A percentile compares a stretch with the other conserved stretches of the same genome.
phyloP scores from a whole-genome alignment of 352 stramenopile species.

The Pythium grandisporangium region DNA sequence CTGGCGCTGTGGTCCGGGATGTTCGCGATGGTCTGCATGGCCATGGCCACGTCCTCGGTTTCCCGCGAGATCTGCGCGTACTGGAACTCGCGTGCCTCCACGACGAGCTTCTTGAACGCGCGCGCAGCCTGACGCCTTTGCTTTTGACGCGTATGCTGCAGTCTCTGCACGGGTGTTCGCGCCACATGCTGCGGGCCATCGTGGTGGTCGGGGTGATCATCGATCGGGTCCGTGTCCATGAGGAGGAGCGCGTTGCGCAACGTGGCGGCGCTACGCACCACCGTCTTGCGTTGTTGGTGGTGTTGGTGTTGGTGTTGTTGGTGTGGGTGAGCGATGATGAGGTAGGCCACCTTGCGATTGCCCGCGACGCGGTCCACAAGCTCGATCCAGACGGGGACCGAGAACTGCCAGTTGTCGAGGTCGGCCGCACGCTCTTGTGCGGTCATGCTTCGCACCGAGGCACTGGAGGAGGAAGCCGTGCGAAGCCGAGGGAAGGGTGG shows the following conservation, averaged over 20 bases:
- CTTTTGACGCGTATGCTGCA: too few species aligned
- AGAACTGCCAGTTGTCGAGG: conserved; percentile 35
- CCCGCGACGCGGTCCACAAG: conserved; percentile 43
- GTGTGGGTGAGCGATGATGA: conserved; percentile 42
- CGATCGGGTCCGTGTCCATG: conserved; percentile 16
- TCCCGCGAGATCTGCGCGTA: conserved; percentile 62
- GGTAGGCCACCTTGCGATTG: conserved; percentile 57
- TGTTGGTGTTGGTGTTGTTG: conserved; percentile 12
- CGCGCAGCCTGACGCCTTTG: conserved; percentile 5
- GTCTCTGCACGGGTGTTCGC: too few species aligned
- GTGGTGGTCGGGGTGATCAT: too few species aligned
- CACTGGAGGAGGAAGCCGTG: too few species aligned
- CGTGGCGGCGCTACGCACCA: conserved; percentile 48
- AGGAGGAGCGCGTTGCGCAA: conserved; percentile 52
- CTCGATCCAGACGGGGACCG: conserved; percentile 62
- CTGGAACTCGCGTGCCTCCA: conserved; percentile 56
- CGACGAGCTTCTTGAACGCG: conserved; percentile 33
- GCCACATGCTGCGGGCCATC: too few species aligned
- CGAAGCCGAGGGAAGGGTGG: too few species aligned
- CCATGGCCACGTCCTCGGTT: conserved; percentile 26
- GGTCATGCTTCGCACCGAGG: conserved; percentile 14
- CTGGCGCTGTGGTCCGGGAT: conserved; percentile 1
- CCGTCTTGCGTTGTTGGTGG: conserved; percentile 5
- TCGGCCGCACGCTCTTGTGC: conserved; percentile 14
- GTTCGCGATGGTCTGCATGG: conserved; percentile 29